A percentile compares a stretch with the other conserved stretches of the same genome.
Conservation (phyloP, 2,329 filamentous ascomycete genomes). For the Clarireedia monteithiana region DNA sequence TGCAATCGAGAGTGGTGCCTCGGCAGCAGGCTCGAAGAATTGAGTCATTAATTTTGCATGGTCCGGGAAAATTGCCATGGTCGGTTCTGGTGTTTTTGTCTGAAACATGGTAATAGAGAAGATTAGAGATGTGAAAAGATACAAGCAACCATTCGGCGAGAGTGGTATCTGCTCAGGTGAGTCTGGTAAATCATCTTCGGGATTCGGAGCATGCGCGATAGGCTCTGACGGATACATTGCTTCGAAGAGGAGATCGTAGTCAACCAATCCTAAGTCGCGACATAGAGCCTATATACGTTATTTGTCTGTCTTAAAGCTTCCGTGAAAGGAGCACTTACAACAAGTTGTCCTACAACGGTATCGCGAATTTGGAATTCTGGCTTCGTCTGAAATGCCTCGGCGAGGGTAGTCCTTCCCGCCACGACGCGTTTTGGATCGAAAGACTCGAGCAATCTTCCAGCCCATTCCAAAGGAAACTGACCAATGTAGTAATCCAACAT, state of each 20-base stretch:
- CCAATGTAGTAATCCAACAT: conserved; percentile 68
- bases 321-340: conserved; percentile 38
- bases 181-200: conserved; percentile 40
- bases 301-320: conserved; percentile 10
- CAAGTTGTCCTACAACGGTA: conserved; percentile 63
- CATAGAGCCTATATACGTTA: conserved; percentile 33
- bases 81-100: conserved; percentile 44
- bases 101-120: conserved; percentile 56
- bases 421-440: conserved; percentile 58
- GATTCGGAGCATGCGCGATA: conserved; percentile 31
- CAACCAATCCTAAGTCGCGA: conserved; percentile 47
- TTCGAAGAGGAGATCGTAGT: conserved; percentile 36
- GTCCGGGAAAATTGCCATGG: conserved; percentile 52
- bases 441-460: conserved; percentile 58
- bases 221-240: conserved; percentile 39
- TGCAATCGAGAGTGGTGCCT: conserved; percentile 39
- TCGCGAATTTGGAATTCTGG: conserved; percentile 53
- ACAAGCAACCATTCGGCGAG: conserved; percentile 51
- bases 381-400: conserved; percentile 57
- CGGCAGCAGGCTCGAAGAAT: conserved; percentile 45
- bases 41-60: conserved; percentile 46
- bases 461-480: conserved; percentile 51
- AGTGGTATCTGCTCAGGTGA: conserved; percentile 46
- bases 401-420: conserved; percentile 51
- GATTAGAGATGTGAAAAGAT: conserved; percentile 53